A percentile compares a stretch with the other conserved stretches of the same genome.
Conservation (phyloP, 129 eudicot genomes). For the Artemisia argyi region DNA sequence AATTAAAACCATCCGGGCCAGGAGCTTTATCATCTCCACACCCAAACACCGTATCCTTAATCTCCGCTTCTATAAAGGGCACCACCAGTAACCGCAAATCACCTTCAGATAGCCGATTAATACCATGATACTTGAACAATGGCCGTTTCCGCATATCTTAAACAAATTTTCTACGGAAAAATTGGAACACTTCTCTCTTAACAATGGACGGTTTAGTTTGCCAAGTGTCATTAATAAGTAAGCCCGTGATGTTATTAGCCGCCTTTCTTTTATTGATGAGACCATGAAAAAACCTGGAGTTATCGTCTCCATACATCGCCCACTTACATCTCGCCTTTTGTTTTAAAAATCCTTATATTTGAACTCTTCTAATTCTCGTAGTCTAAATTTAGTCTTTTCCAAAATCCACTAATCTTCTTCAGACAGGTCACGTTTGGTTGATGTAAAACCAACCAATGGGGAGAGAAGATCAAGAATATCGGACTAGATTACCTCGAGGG, state of each 20-base stretch:
- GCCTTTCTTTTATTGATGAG: background rate
- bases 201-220: background rate
- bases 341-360: background rate
- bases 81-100: background rate
- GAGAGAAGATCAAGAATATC: no score
- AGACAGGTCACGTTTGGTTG: no score
- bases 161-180: background rate
- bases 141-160: background rate
- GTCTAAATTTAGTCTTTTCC: background rate
- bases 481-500: no score
- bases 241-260: background rate
- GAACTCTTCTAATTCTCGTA: background rate
- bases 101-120: background rate
- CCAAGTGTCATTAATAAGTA: background rate
- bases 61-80: background rate
- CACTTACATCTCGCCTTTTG: background rate
- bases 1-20: no score
- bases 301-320: background rate
- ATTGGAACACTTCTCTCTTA: background rate
- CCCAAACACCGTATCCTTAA: background rate
- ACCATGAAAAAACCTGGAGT: background rate
- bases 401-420: no score
- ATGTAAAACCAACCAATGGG: no score
- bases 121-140: background rate
- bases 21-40: background rate